Base-by-base conservation (phyloP, 164 flowering plant species). In the Chimonanthus salicifolius region DNA sequence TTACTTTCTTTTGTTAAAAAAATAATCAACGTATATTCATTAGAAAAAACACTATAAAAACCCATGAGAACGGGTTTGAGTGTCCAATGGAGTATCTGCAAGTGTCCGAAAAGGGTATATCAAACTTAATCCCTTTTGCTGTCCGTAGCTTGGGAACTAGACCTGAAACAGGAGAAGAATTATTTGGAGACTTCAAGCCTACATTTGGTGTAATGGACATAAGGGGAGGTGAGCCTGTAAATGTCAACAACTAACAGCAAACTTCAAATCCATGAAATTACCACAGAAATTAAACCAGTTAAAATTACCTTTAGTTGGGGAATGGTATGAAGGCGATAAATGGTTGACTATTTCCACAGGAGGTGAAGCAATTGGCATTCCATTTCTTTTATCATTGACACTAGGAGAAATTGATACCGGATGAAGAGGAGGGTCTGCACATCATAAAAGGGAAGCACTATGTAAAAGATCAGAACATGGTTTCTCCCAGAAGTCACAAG, bases 321-420 rank as follows among this genome's bases (percentile, higher is more conserved):
- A 68, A 72, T 67, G 83, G 47, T 62, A 73, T 5, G 81, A 76
- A 46, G 85, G 78, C 45, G 76, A 33, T 33, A 33, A 66, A 49
- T 77, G 76, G 65, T 33, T 33, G 33, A 33, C 33, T 33, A 33
- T 33, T 33, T 75, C 72, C 49, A 54, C 64, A 71, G 84, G 79
- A 62, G 89, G 86, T 47, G 85, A 75, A 68, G 86, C 80, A 80
- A 71, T 81, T 47, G 88, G 88, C 49, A 58, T 33, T 72, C 75
- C 71, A 64, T 68, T 46, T 67, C 72, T 77, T 47, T 71, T 76
- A 74, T 75, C 18, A 64, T 50, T 64, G 33, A 68, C 45, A 67
- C 76, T 76, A 21, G 81, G 73, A 47, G 82, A 71, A 74, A 87
- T 82, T 73, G 82, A 72, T 54, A 71, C 70, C 18, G 86, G 87